These are phyloP conservation scores for Rubus idaeus DNA, from an alignment of 306 rosid genomes.

Conservation along the genomic window DNA sequence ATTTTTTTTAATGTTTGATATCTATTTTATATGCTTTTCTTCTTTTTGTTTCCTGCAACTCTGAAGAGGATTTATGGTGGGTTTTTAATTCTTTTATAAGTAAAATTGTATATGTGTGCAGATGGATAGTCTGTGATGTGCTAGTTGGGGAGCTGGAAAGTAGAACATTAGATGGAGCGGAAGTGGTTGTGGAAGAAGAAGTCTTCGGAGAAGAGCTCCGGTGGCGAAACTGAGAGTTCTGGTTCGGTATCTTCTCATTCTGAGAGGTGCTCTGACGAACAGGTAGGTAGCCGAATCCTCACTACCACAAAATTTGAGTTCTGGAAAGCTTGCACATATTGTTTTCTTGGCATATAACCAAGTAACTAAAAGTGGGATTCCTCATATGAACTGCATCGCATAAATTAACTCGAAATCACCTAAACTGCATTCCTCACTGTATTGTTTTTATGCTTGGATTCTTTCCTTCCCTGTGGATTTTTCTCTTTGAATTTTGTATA, in stretches of 20 bases:
- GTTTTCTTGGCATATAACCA: background rate
- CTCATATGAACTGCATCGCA: background rate
- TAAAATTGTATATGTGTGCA: constrained; percentile 23
- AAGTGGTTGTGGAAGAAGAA: constrained; percentile 85
- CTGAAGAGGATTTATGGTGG: constrained; percentile 12
- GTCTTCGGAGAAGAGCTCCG: constrained; percentile 72
- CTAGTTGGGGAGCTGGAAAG: constrained; percentile 37
- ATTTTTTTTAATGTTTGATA: background rate
- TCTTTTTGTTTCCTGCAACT: constrained; percentile 1
- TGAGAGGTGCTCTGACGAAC: constrained; percentile 79
- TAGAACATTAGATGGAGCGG: constrained; percentile 57
- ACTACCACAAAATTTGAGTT: constrained; percentile 7
- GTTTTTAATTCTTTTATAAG: constrained; percentile 22
- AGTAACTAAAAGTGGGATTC: background rate
- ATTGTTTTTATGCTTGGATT: background rate
- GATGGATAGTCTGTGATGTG: constrained; percentile 32
- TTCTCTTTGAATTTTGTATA: constrained; percentile 7
- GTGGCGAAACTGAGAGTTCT: constrained; percentile 76
- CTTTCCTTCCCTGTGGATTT: background rate
- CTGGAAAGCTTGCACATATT: background rate
- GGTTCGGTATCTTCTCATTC: constrained; percentile 80
- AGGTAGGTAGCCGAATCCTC: constrained; percentile 41
- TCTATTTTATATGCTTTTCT: constrained; percentile 21
- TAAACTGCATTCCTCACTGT: background rate
- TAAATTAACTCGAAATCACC: background rate